Base-by-base conservation (phyloP, 768 basidiomycete species). In the Lyophyllum shimeji region DNA sequence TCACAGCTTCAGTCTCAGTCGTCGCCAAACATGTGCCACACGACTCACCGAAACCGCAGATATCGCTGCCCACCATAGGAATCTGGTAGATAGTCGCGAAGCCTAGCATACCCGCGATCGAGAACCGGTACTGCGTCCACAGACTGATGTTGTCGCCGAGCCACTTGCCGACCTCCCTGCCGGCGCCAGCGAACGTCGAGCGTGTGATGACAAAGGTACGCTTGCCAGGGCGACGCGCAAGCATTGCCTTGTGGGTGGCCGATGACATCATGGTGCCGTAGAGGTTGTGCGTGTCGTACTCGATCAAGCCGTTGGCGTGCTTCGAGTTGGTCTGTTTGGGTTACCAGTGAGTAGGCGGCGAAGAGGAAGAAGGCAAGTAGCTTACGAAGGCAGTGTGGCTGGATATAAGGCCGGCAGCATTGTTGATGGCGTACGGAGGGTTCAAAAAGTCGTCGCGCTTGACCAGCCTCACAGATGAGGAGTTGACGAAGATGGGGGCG, bases 61-160 rank as follows among this genome's bases (percentile, higher is more conserved):
- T 84, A 68, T 93, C 90, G 46, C 82, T 81, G 2, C 89, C 89
- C 31, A 89, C 82, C 87, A 91, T 87, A 0, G 89, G 89, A 1
- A 89, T 69, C 60, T 87, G 85, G 63, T 80, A 88, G 15, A 89
- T 67, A 1, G 76, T 72, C 6, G 85, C 82, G 70, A 88, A 84
- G n/a, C 80, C 81, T 24, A 89, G 71, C 73, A 87, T 83, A 5
- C 84, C 85, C 2, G 84, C 77, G 55, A 89, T 85, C 4, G 82
- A 84, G 44, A 67, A 63, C 13, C 80, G 72, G 63, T 88, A 88
- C 47, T 87, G 80, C 0, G 71, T 74, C 85, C 85, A 87, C 1
- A 64, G 54, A 56, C 80, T 82, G 55, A 85, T 57, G 59, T 87
- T 87, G 67, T 88, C 85, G 1, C 87, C 87, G 1, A 89, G 74